These are phyloP conservation scores for Solanum pinnatisectum DNA, from an alignment of 257 asterid species.

Conservation along the genomic window DNA sequence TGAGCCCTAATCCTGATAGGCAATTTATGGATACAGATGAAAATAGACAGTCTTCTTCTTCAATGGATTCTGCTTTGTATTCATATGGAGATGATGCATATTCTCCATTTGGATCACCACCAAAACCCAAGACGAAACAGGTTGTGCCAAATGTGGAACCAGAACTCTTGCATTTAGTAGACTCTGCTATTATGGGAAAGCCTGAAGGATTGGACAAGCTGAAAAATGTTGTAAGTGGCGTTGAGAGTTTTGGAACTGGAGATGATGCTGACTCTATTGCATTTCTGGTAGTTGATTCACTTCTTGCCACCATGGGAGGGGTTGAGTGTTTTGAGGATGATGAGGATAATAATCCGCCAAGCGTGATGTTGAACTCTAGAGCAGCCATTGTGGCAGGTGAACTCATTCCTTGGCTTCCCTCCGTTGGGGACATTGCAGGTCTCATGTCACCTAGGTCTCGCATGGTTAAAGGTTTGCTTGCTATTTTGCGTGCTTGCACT, in stretches of 20 bases:
- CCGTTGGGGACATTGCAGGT: slow-evolving; percentile 67
- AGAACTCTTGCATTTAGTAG: slow-evolving; percentile 95
- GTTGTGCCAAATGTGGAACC: slow-evolving; percentile 67
- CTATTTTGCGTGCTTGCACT: slow-evolving; percentile 94
- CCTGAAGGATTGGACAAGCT: slow-evolving; percentile 80
- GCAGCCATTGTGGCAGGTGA: slow-evolving; percentile 99
- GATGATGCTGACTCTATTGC: slow-evolving; percentile 67
- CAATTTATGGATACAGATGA: slow-evolving; percentile 28
- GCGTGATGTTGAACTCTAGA: slow-evolving; percentile 98
- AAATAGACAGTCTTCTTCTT: slow-evolving; percentile 36
- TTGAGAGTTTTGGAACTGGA: slow-evolving; percentile 68
- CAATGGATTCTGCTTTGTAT: slow-evolving; percentile 52
- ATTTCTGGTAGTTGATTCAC: slow-evolving; percentile 84
- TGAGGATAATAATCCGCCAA: slow-evolving; percentile 88
- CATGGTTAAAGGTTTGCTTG: slow-evolving; percentile 96
- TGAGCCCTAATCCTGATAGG: slow-evolving; percentile 46
- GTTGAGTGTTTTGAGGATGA: slow-evolving; percentile 97
- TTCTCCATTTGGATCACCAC: slow-evolving; percentile 67
- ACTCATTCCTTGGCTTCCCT: slow-evolving; percentile 89
- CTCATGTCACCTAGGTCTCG: slow-evolving; percentile 92
- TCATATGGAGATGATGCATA: slow-evolving; percentile 39
- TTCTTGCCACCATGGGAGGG: slow-evolving; percentile 99
- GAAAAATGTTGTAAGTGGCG: slow-evolving; percentile 82
- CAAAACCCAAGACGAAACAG: slow-evolving; percentile 53
- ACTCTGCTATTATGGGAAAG: slow-evolving; percentile 99